These are phyloP conservation scores for Mycena olivaceomarginata DNA, from an alignment of 768 basidiomycete genomes.

Conservation along the genomic window DNA sequence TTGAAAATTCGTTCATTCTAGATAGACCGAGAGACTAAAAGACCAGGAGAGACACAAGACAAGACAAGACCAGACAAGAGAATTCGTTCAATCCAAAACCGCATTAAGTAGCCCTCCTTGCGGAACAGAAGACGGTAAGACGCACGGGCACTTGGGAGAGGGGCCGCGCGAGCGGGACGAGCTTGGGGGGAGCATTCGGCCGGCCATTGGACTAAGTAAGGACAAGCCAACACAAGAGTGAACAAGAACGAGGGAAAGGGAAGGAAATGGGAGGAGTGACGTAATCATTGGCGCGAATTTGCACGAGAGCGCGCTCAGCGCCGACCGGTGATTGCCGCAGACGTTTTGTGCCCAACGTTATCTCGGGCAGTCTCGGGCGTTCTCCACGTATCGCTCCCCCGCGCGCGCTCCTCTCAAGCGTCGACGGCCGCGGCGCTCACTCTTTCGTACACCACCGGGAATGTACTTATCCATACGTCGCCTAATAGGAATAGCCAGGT, in stretches of 20 bases:
- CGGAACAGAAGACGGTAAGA: neutral
- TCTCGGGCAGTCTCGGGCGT: too few relatives aligned
- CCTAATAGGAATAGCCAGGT: too few relatives aligned
- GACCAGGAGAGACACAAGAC: neutral
- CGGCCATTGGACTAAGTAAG: neutral
- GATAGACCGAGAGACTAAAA: neutral
- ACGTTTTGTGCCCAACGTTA: too few relatives aligned
- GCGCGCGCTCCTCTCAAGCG: too few relatives aligned
- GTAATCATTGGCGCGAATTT: neutral
- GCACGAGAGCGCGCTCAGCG: too few relatives aligned
- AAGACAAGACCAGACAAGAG: neutral
- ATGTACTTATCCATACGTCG: too few relatives aligned
- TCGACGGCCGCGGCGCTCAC: too few relatives aligned
- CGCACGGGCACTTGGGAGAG: conserved; percentile 36
- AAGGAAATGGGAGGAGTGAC: neutral
- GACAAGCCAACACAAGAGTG: neutral
- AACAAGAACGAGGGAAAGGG: neutral
- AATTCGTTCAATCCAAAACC: too few relatives aligned
- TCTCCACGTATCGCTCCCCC: too few relatives aligned
- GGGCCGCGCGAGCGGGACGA: conserved; percentile 33
- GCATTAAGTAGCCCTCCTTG: neutral
- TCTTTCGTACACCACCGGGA: too few relatives aligned
- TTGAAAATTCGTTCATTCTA: neutral
- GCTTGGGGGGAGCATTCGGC: neutral
- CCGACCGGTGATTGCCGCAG: too few relatives aligned